Percentiles rank a stretch among this genome's conserved stretches.
Conservation (phyloP, 2,329 filamentous ascomycete genomes). For the Xylaria digitata region DNA sequence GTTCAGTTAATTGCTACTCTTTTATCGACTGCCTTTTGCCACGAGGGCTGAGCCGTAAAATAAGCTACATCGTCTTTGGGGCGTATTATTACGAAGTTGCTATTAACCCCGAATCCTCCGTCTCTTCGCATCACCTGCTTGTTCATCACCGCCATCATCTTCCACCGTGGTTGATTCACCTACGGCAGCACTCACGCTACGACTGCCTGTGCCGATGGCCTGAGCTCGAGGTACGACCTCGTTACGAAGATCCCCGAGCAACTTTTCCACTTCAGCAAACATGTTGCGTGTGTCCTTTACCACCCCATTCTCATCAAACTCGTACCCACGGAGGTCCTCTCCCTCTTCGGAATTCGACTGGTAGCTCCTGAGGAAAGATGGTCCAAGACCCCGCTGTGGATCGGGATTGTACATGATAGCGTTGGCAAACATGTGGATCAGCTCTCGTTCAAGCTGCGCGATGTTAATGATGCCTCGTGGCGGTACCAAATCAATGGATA, state of each 20-base stretch:
- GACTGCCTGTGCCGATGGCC: slow-evolving; percentile 48
- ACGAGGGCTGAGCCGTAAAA: not conserved
- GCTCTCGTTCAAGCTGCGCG: slow-evolving; percentile 88
- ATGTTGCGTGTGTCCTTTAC: slow-evolving; percentile 90
- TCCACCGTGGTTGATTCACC: slow-evolving; percentile 60
- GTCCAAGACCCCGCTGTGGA: slow-evolving; percentile 75
- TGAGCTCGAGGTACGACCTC: slow-evolving; percentile 66
- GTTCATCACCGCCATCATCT: slow-evolving; percentile 59
- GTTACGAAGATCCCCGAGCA: slow-evolving; percentile 79
- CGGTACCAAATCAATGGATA: slow-evolving; percentile 81
- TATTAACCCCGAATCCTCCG: slow-evolving; percentile 49
- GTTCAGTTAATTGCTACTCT: slow-evolving; percentile 2
- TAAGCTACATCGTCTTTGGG: not conserved
- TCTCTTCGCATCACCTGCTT: slow-evolving; percentile 55
- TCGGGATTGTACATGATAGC: slow-evolving; percentile 98
- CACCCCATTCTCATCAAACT: slow-evolving; percentile 83
- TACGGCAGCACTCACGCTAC: slow-evolving; percentile 49
- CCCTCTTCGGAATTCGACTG: slow-evolving; percentile 53
- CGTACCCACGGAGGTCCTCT: slow-evolving; percentile 65
- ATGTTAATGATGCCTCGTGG: slow-evolving; percentile 94
- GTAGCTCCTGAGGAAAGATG: slow-evolving; percentile 63
- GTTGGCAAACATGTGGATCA: slow-evolving; percentile 97
- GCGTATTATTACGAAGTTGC: not conserved
- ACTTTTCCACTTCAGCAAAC: slow-evolving; percentile 86
- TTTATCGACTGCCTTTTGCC: not conserved